These are phyloP conservation scores for Rhipidocladum racemiflorum DNA, from an alignment of 176 grass and related monocot species.

Conservation along the genomic window DNA sequence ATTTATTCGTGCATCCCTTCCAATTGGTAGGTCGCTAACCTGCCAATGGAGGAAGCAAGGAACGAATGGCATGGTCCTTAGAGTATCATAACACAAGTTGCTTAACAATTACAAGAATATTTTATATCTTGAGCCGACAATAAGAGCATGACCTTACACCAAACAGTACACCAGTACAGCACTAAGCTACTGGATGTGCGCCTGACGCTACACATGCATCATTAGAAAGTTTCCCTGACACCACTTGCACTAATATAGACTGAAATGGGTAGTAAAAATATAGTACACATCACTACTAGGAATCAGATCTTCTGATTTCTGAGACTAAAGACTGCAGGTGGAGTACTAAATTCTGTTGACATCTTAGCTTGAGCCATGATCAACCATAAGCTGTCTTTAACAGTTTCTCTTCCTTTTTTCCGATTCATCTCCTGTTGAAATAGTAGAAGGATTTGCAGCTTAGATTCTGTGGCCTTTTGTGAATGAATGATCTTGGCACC, in stretches of 20 bases:
- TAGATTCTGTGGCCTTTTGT: slow-evolving; percentile 6
- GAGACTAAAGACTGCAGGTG: neutral
- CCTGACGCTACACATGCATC: slow-evolving; percentile 37
- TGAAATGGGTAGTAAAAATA: slow-evolving; percentile 11
- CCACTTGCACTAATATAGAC: neutral
- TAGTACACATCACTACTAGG: neutral
- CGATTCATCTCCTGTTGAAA: slow-evolving; percentile 2
- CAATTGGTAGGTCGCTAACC: slow-evolving; percentile 23
- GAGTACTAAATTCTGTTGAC: neutral
- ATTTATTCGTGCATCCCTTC: neutral
- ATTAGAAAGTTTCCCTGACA: slow-evolving; percentile 37
- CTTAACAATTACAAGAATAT: slow-evolving; percentile 15
- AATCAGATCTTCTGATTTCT: slow-evolving; percentile 26
- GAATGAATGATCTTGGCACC: neutral
- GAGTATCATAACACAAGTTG: slow-evolving; percentile 34
- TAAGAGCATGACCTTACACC: slow-evolving; percentile 42
- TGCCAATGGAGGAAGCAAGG: slow-evolving; percentile 22
- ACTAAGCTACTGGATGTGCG: slow-evolving; percentile 38
- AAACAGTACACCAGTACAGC: slow-evolving; percentile 37
- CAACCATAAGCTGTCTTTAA: neutral
- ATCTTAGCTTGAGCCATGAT: slow-evolving; percentile 19
- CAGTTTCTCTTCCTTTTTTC: neutral
- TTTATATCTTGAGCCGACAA: slow-evolving; percentile 28
- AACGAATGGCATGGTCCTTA: slow-evolving; percentile 23
- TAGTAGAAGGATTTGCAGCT: slow-evolving; percentile 24